These are phyloP conservation scores for Fraxinus albicans DNA, from an alignment of 305 asterid genomes.

Conservation along the genomic window DNA sequence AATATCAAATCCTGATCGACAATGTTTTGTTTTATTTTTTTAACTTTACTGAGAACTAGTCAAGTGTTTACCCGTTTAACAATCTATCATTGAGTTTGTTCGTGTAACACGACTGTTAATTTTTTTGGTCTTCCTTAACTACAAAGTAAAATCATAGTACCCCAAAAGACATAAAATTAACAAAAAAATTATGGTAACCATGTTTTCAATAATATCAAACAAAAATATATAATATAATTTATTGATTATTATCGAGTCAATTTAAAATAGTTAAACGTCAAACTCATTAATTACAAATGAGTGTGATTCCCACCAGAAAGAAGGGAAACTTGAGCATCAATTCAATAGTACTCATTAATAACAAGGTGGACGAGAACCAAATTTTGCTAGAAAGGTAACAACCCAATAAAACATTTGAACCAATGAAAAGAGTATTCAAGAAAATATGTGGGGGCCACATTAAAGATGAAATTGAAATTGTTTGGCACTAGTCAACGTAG, in stretches of 20 bases:
- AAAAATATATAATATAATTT: too few species aligned
- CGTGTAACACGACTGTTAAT: too few species aligned
- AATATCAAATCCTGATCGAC: too few species aligned
- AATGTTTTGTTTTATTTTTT: too few species aligned
- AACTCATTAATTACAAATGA: background rate
- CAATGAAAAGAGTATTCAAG: background rate
- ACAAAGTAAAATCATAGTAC: too few species aligned
- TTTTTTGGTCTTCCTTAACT: background rate
- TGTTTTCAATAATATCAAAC: too few species aligned
- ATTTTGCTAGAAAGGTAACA: background rate
- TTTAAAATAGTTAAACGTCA: background rate
- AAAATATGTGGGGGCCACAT: slow-evolving; percentile 21
- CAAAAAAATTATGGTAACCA: background rate
- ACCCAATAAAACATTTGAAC: slow-evolving; percentile 10
- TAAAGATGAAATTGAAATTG: slow-evolving; percentile 31
- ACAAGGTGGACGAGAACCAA: slow-evolving; percentile 29
- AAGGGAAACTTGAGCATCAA: background rate
- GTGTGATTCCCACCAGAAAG: slow-evolving; percentile 18
- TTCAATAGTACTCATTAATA: background rate
- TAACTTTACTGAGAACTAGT: too few species aligned
- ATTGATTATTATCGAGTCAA: background rate
- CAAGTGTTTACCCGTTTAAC: too few species aligned
- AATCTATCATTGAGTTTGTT: too few species aligned
- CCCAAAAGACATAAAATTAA: background rate
- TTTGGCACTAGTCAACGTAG: slow-evolving; percentile 25